Evolutionary conservation across 2,329 filamentous ascomycete genomes (phyloP).

Genomic region (Nemania diffusa): DNA sequence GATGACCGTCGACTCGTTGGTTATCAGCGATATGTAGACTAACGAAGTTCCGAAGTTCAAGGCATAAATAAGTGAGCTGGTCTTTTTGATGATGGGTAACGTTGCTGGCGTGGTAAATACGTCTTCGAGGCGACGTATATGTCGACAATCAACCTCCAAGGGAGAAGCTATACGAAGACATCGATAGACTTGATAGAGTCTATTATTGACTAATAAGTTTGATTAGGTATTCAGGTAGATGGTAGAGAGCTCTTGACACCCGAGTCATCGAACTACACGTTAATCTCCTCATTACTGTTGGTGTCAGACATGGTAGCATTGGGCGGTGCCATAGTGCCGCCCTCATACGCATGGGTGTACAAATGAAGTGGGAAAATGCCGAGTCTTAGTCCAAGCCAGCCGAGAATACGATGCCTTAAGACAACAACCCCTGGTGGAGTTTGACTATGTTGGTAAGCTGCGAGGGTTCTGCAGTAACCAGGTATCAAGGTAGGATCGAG

Average conservation of each 20-base stretch:
- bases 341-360: not conserved
- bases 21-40: not conserved
- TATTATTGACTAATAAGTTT: not conserved
- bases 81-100: not conserved
- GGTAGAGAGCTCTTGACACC: not conserved
- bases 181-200: too few species aligned
- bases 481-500: constrained; percentile 10
- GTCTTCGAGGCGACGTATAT: not conserved
- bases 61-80: not conserved
- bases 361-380: not conserved
- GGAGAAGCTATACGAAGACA: not conserved
- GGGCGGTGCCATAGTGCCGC: not conserved
- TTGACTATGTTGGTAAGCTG: not conserved
- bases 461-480: not conserved
- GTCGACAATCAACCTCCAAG: not conserved
- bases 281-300: not conserved
- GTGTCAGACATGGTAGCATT: constrained; percentile 9
- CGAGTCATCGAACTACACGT: not conserved
- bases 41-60: not conserved
- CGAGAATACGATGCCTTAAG: constrained; percentile 5
- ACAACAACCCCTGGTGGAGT: not conserved
- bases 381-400: not conserved
- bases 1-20: not conserved
- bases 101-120: not conserved
- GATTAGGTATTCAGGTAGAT: not conserved